phyloP scores from a whole-genome alignment of 495 filamentous ascomycete genomes.

The Aspergillus sclerotioniger region DNA sequence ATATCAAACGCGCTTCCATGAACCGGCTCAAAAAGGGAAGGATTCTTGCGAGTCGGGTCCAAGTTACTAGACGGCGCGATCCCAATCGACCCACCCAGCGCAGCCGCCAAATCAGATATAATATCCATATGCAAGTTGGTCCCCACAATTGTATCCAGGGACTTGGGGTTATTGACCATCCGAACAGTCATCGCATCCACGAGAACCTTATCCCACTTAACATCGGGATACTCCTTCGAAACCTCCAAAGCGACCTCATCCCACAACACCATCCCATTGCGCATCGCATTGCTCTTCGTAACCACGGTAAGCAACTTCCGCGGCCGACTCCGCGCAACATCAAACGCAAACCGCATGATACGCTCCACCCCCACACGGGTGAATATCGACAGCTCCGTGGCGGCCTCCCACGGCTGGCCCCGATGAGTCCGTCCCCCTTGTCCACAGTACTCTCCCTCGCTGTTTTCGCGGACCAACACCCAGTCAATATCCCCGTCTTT shows the following conservation, averaged over 20 bases:
- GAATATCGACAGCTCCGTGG: constrained; percentile 57
- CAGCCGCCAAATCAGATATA: constrained; percentile 56
- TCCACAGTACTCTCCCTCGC: constrained; percentile 56
- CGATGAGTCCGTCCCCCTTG: constrained; percentile 53
- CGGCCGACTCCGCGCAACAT: constrained; percentile 44
- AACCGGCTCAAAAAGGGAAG: constrained; percentile 66
- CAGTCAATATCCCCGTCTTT: constrained; percentile 49
- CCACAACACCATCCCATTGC: constrained; percentile 58
- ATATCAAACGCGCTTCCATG: constrained; percentile 70
- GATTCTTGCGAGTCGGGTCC: constrained; percentile 58
- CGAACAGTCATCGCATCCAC: constrained; percentile 59
- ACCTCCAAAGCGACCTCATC: constrained; percentile 49
- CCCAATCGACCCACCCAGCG: constrained; percentile 53
- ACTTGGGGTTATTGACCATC: constrained; percentile 54
- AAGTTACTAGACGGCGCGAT: constrained; percentile 60
- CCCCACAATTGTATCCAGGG: constrained; percentile 56
- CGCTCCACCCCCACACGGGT: constrained; percentile 52
- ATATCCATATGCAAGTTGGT: constrained; percentile 59
- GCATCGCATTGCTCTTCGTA: constrained; percentile 57
- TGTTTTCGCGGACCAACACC: constrained; percentile 59
- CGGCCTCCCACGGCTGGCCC: constrained; percentile 49
- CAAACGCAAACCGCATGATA: constrained; percentile 57
- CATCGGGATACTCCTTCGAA: constrained; percentile 50
- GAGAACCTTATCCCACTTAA: constrained; percentile 55
- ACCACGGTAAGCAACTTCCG: constrained; percentile 53